These are phyloP conservation scores for Thelephora terrestris DNA, from an alignment of 1,284 basidiomycete genomes.

Conservation along the genomic window DNA sequence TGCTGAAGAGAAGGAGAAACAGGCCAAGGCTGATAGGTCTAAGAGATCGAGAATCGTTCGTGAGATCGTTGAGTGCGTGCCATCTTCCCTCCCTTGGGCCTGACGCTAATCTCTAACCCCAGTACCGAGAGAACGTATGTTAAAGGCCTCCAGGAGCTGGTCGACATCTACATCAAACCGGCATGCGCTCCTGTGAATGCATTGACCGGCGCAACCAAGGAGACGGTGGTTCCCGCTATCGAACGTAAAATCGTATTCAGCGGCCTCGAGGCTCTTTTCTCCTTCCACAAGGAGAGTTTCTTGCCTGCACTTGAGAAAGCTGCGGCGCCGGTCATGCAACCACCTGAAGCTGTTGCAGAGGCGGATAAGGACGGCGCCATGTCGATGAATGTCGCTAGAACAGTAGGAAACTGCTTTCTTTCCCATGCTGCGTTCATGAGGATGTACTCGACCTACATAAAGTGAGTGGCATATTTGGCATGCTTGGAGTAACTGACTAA, in stretches of 20 bases:
- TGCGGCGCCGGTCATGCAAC: conserved; percentile 53
- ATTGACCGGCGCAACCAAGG: conserved; percentile 60
- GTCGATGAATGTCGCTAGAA: conserved; percentile 68
- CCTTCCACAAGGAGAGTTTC: conserved; percentile 89
- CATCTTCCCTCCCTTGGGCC: conserved; percentile 6
- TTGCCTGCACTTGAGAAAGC: conserved; percentile 81
- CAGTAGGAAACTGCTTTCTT: conserved; percentile 83
- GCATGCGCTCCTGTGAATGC: conserved; percentile 64
- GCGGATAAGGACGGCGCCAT: conserved; percentile 64
- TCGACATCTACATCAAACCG: conserved; percentile 92
- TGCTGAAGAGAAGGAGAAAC: conserved; percentile 56
- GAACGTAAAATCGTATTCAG: conserved; percentile 93
- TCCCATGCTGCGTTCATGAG: conserved; percentile 93
- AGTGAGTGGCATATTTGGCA: conserved; percentile 43
- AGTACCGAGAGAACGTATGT: conserved; percentile 96
- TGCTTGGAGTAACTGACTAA: conserved; percentile 5
- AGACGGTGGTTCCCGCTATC: conserved; percentile 75
- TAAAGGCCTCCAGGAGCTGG: conserved; percentile 83
- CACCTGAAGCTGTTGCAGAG: conserved; percentile 32
- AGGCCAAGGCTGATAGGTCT: conserved; percentile 79
- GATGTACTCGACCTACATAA: conserved; percentile 96
- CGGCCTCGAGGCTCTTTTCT: conserved; percentile 83
- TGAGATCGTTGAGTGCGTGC: conserved; percentile 77
- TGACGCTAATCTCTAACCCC: conserved; percentile 13
- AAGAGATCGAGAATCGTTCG: conserved; percentile 73